Evolutionary conservation across 179 eudicot genomes (phyloP), one percentile per base, ranked within the genome.

Genomic region (Corrigiola litoralis): DNA sequence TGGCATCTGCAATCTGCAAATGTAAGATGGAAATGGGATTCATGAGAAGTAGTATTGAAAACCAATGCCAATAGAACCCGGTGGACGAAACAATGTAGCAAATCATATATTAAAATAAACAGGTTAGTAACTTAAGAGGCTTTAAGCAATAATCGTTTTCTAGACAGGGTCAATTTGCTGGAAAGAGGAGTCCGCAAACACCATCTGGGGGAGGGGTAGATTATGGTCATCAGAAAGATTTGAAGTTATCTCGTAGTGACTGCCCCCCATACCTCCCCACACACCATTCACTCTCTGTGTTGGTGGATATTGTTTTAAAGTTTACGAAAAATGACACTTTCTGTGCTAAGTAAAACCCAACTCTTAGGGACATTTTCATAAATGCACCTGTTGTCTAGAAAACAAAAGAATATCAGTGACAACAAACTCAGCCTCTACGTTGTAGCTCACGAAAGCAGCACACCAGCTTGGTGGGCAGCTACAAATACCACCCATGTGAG

Each of bases 1-100:
- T 94, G 60, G 99, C 99, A 66, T 90, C 92, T 49, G 76, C 69
- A 65, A 94, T 80, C 99, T 94, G 87, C 69, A 76, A 50, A 65
- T 55, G 54, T 66, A 68, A 7, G 20, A 53, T 36, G 41, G 32
- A 33, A 58, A 28, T 38, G 25, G 54, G 27, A 41, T 53, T 24
- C 55, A 44, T 34, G 17, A 62, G 29, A 27, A 21, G 6, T 3
- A 24, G 21, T 23, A 9, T 8, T 33, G 8, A 34, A 54, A 23
- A 8, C 10, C 20, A 17, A 24, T 21, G 17, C 14, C 25, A 54
- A 10, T 18, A 29, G 14, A 64, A 23, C 49, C 23, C 6, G n/a
- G 34, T 27, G 49, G 41, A 36, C 6, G 21, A 51, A 31, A n/a
- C n/a, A 52, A 67, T 10, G 6, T 41, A 54, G 4, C 25, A 44